A percentile compares a stretch with the other conserved stretches of the same genome.
Conservation (phyloP, 495 filamentous ascomycete genomes). For the Tuber magnatum region DNA sequence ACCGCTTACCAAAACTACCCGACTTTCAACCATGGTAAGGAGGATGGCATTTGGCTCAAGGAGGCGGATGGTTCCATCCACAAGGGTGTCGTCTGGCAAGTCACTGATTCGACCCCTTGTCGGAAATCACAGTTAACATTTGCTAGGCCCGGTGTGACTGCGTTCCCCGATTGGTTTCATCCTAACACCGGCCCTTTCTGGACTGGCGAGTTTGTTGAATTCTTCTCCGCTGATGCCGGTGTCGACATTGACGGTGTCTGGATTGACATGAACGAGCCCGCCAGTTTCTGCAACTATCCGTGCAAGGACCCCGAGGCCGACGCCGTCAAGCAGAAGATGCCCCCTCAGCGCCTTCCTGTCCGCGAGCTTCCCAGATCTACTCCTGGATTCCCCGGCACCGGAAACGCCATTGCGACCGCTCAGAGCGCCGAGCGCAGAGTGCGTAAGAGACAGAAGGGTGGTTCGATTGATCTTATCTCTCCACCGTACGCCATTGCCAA, state of each 20-base stretch:
- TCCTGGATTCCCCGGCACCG: conserved; percentile 51
- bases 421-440: conserved; percentile 5
- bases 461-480: conserved; percentile 58
- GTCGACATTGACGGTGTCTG: conserved; percentile 79
- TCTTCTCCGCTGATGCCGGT: conserved; percentile 60
- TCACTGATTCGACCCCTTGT: neutral
- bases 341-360: conserved; percentile 60
- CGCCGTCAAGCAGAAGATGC: conserved; percentile 52
- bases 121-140: neutral
- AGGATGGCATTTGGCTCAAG: conserved; percentile 59
- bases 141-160: conserved; percentile 58
- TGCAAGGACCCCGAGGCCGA: conserved; percentile 56
- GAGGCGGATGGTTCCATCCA: conserved; percentile 59
- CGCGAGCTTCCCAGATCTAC: conserved; percentile 56
- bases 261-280: conserved; percentile 82
- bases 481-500: conserved; percentile 73
- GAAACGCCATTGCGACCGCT: neutral
- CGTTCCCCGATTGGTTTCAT: conserved; percentile 76
- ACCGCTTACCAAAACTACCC: conserved; percentile 63
- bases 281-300: conserved; percentile 66
- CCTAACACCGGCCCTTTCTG: conserved; percentile 61
- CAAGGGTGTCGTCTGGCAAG: conserved; percentile 68
- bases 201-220: conserved; percentile 61
- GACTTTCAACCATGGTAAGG: conserved; percentile 56
- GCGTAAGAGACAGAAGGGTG: conserved; percentile 49